A percentile compares a stretch with the other conserved stretches of the same genome.
phyloP scores from a whole-genome alignment of 345 rosid genomes.

The Arabidopsis arenosa region DNA sequence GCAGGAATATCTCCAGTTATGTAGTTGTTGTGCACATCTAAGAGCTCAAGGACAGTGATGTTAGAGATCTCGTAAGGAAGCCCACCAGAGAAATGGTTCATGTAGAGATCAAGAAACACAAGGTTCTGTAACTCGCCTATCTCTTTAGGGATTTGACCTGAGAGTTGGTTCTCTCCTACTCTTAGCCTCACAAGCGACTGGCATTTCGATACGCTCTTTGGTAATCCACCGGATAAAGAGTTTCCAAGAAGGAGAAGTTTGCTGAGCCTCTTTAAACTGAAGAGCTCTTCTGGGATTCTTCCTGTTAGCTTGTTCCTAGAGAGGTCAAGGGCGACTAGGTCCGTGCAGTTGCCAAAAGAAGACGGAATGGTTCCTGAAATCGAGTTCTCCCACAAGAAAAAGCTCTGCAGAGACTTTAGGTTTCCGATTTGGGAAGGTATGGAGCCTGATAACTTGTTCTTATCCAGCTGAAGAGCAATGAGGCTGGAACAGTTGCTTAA shows the following conservation, averaged over 20 bases:
- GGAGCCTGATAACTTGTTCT: conserved; percentile 78
- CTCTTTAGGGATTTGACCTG: conserved; percentile 83
- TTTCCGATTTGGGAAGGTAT: conserved; percentile 80
- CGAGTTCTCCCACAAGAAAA: conserved; percentile 91
- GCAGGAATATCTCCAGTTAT: conserved; percentile 76
- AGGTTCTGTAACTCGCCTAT: conserved; percentile 87
- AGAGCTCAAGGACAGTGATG: conserved; percentile 78
- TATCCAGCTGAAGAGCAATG: conserved; percentile 90
- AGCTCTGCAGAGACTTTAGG: conserved; percentile 76
- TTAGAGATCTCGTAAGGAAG: conserved; percentile 80
- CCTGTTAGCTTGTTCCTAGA: conserved; percentile 91
- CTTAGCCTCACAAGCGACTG: conserved; percentile 86
- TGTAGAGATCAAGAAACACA: conserved; percentile 88
- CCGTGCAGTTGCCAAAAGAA: conserved; percentile 86
- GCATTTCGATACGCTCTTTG: conserved; percentile 68
- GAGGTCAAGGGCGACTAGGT: conserved; percentile 77
- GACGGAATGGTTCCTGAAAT: conserved; percentile 85
- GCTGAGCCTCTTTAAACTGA: conserved; percentile 81
- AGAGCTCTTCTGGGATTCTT: conserved; percentile 81
- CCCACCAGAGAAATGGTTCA: conserved; percentile 83
- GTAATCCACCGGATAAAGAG: conserved; percentile 72
- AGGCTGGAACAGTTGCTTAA: conserved; percentile 86
- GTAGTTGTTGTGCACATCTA: conserved; percentile 90
- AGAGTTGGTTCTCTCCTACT: conserved; percentile 92
- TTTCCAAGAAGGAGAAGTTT: conserved; percentile 96